Conservation (phyloP, 768 basidiomycete species). For the Termitomyces sp. region DNA sequence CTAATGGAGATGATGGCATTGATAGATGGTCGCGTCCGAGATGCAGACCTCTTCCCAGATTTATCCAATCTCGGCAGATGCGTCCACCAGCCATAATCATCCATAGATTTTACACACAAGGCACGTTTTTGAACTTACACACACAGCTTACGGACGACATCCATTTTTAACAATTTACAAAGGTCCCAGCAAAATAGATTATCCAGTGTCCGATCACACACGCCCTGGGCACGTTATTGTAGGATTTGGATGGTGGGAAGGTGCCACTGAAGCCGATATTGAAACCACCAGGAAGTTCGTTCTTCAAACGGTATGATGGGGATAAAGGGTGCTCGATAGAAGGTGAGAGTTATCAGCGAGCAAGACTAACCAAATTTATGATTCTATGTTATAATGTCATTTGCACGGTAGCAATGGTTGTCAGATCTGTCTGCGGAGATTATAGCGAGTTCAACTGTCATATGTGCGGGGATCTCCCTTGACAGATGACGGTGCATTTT, state of each 20-base stretch:
- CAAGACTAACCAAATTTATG: too few relatives aligned
- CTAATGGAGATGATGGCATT: neutral
- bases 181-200: slow-evolving; percentile 8
- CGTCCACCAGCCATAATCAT: slow-evolving; percentile 10
- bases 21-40: neutral
- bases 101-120: too few relatives aligned
- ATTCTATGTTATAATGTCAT: neutral
- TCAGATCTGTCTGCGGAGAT: slow-evolving; percentile 3
- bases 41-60: neutral
- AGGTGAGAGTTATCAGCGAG: neutral
- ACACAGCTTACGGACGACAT: neutral
- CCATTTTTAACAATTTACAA: neutral
- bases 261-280: slow-evolving; percentile 1
- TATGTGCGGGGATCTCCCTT: neutral
- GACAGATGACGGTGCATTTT: too few relatives aligned
- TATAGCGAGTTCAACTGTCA: slow-evolving; percentile 7
- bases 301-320: slow-evolving; percentile 11
- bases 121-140: too few relatives aligned
- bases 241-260: slow-evolving; percentile 8
- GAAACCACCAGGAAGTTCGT: neutral
- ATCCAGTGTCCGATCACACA: slow-evolving; percentile 2
- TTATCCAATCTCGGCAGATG: too few relatives aligned
- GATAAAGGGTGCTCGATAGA: neutral
- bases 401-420: slow-evolving; percentile 3
- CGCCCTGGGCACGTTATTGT: neutral